A percentile compares a stretch with the other conserved stretches of the same genome.
These are phyloP conservation scores for Aspergillus transmontanensis DNA, from an alignment of 2,329 filamentous ascomycete genomes.

Conservation along the genomic window DNA sequence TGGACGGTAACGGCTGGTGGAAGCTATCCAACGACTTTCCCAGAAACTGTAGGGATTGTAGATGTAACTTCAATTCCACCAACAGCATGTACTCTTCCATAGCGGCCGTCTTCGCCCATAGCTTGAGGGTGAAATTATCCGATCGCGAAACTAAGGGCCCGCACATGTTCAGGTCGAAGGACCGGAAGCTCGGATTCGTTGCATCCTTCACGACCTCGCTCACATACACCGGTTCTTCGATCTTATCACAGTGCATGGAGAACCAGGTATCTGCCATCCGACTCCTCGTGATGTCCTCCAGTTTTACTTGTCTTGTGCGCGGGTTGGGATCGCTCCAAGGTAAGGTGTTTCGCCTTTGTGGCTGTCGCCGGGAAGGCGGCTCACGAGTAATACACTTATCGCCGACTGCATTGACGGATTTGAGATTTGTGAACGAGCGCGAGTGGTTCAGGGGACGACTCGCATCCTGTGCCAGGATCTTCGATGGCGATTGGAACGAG, in stretches of 20 bases:
- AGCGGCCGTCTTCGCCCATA: slow-evolving; percentile 70
- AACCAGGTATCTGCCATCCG: slow-evolving; percentile 88
- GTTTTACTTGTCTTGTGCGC: slow-evolving; percentile 67
- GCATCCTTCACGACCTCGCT: slow-evolving; percentile 78
- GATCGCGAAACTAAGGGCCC: slow-evolving; percentile 66
- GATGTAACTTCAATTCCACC: slow-evolving; percentile 70
- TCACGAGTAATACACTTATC: slow-evolving; percentile 15
- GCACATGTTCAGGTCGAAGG: slow-evolving; percentile 73
- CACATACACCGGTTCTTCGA: slow-evolving; percentile 79
- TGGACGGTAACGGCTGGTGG: slow-evolving; percentile 73
- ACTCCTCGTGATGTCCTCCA: slow-evolving; percentile 71
- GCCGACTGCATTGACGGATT: slow-evolving; percentile 21
- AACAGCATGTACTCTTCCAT: slow-evolving; percentile 63
- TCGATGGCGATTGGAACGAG: slow-evolving; percentile 66
- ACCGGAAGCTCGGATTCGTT: slow-evolving; percentile 89
- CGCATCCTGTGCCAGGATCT: slow-evolving; percentile 60
- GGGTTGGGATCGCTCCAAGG: slow-evolving; percentile 65
- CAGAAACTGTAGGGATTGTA: slow-evolving; percentile 76
- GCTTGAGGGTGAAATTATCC: slow-evolving; percentile 65
- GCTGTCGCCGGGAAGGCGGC: slow-evolving; percentile 22
- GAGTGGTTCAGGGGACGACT: slow-evolving; percentile 56
- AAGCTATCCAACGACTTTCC: slow-evolving; percentile 66
- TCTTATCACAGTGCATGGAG: slow-evolving; percentile 70
- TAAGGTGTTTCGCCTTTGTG: slow-evolving; percentile 60
- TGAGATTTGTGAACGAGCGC: slow-evolving; percentile 60